Percentiles rank a stretch among this genome's conserved stretches.
Evolutionary conservation across 768 basidiomycete species (phyloP).

Genomic region (Paxillus involutus): DNA sequence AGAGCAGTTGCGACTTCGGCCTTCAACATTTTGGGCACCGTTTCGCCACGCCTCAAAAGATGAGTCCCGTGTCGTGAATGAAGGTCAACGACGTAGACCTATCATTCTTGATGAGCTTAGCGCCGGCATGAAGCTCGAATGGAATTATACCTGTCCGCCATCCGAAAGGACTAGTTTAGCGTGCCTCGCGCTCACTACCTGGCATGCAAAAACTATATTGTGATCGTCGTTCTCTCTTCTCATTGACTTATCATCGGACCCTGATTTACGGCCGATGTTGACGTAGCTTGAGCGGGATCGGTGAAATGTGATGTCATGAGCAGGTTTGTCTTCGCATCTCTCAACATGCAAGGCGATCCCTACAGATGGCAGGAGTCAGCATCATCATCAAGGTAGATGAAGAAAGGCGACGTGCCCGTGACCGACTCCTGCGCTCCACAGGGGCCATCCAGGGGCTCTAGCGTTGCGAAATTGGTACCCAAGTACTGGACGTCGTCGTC

Average conservation of each 20-base stretch:
- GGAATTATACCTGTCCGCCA: slow-evolving; percentile 56
- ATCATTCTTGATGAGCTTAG: slow-evolving; percentile 14
- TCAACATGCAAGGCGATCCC: slow-evolving; percentile 63
- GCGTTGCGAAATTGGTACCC: slow-evolving; percentile 39
- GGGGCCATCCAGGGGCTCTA: slow-evolving; percentile 28
- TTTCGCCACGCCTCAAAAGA: slow-evolving; percentile 53
- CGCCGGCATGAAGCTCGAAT: slow-evolving; percentile 15
- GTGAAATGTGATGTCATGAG: slow-evolving; percentile 51
- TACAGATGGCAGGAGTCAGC: slow-evolving; percentile 28
- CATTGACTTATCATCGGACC: slow-evolving; percentile 42
- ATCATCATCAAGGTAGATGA: slow-evolving; percentile 8
- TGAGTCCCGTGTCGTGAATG: slow-evolving; percentile 79
- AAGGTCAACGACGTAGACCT: slow-evolving; percentile 73
- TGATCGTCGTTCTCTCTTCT: slow-evolving; percentile 40
- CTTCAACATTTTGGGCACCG: slow-evolving; percentile 45
- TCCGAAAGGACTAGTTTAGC: slow-evolving; percentile 76
- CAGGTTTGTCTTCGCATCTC: slow-evolving; percentile 43
- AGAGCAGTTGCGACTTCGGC: slow-evolving; percentile 59
- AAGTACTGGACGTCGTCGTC: slow-evolving; percentile 67
- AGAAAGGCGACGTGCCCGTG: slow-evolving; percentile 40
- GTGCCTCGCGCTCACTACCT: slow-evolving; percentile 77
- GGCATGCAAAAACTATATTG: slow-evolving; percentile 68
- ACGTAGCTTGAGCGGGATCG: slow-evolving; percentile 51
- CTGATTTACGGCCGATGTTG: slow-evolving; percentile 67
- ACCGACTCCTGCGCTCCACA: slow-evolving; percentile 30